phyloP scores from a whole-genome alignment of 768 basidiomycete genomes.

The Multifurca ochricompacta region DNA sequence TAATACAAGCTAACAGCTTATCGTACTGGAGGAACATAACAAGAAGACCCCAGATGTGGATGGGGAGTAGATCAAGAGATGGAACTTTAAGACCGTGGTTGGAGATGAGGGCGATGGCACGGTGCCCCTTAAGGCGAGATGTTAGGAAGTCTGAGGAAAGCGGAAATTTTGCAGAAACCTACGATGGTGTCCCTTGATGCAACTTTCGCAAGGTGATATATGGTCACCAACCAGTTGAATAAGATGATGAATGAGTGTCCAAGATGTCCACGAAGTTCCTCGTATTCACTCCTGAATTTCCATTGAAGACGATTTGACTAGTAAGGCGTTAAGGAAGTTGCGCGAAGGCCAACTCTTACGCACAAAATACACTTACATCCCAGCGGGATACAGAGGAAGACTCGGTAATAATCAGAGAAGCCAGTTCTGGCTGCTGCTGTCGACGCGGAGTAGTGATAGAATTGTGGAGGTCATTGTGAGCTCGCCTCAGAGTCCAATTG shows the following conservation, averaged over 20 bases:
- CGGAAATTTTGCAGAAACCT: background rate
- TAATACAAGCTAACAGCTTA: background rate
- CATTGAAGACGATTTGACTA: background rate
- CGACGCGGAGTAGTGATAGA: background rate
- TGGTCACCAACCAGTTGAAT: background rate
- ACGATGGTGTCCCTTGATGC: background rate
- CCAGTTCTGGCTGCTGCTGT: background rate
- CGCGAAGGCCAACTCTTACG: no score
- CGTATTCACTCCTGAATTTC: constrained; percentile 11
- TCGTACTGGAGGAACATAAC: background rate
- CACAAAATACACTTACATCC: constrained; percentile 11
- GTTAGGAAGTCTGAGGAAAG: background rate
- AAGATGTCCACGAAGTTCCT: constrained; percentile 9
- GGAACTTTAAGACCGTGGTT: background rate
- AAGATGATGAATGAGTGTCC: background rate
- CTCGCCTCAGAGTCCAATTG: constrained; percentile 12
- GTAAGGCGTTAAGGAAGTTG: background rate
- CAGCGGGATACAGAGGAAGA: background rate
- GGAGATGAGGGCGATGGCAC: background rate
- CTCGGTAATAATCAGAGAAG: background rate
- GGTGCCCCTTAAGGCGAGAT: background rate
- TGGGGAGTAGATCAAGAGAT: background rate
- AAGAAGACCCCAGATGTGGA: background rate
- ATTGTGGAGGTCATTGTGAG: constrained; percentile 12
- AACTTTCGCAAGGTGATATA: background rate